Percentiles rank a stretch among this genome's conserved stretches.
phyloP scores from a whole-genome alignment of 345 rosid species.

The Dipteronia dyeriana region DNA sequence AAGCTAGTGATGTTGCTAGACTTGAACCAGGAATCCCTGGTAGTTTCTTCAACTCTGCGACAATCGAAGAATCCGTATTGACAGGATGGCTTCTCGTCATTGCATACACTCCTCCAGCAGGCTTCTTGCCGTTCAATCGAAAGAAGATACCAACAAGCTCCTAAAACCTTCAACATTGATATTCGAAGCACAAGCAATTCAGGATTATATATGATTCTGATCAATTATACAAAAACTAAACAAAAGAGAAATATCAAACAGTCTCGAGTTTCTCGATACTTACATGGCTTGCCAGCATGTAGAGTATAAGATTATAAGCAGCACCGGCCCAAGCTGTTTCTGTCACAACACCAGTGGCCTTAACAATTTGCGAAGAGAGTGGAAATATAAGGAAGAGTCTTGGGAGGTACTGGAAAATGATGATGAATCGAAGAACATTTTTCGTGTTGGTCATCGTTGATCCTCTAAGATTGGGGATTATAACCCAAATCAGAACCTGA shows the following conservation, averaged over 20 bases:
- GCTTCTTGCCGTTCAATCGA: constrained; percentile 81
- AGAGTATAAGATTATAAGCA: constrained; percentile 85
- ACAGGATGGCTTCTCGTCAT: constrained; percentile 51
- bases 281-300: constrained; percentile 98
- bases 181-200: no score
- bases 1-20: constrained; percentile 60
- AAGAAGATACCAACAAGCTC: constrained; percentile 96
- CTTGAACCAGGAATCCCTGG: constrained; percentile 56
- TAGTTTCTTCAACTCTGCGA: constrained; percentile 31
- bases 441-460: constrained; percentile 82
- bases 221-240: no score
- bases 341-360: constrained; percentile 85
- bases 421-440: constrained; percentile 76
- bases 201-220: no score
- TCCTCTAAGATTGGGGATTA: constrained; percentile 71
- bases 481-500: constrained; percentile 79
- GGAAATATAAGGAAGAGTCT: constrained; percentile 73
- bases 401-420: constrained; percentile 82
- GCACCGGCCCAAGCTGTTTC: constrained; percentile 98
- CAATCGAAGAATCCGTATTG: constrained; percentile 69
- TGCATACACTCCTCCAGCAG: constrained; percentile 77
- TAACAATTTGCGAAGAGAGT: constrained; percentile 73
- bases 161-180: constrained; percentile 53
- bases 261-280: constrained; percentile 25
- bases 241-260: no score